phyloP scores from a whole-genome alignment of 2,329 filamentous ascomycete species.

The Penicillium sp. region DNA sequence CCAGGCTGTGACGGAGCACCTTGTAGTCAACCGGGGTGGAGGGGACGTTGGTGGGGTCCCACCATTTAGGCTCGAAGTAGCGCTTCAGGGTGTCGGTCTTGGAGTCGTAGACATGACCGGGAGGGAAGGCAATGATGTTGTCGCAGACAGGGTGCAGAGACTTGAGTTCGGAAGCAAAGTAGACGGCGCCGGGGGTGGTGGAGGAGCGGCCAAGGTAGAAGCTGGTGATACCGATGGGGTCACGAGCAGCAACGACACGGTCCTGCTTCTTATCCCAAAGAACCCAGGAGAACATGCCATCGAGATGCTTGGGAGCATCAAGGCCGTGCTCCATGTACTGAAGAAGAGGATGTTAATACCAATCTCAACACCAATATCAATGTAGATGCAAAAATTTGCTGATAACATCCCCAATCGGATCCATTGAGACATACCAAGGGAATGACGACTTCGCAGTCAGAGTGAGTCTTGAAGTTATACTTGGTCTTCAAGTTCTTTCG shows the following conservation, averaged over 20 bases:
- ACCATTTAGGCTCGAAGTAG: conserved; percentile 93
- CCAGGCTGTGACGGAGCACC: conserved; percentile 77
- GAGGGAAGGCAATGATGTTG: conserved; percentile 90
- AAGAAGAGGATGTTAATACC: conserved; percentile 20
- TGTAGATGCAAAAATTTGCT: no score
- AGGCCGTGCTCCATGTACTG: conserved; percentile 91
- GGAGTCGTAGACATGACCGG: conserved; percentile 95
- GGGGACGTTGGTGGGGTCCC: conserved; percentile 80
- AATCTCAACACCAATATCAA: background rate
- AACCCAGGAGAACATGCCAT: conserved; percentile 99
- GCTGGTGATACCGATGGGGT: conserved; percentile 95
- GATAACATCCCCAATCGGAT: background rate
- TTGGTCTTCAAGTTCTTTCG: conserved; percentile 81
- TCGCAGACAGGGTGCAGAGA: conserved; percentile 92
- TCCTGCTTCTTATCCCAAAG: conserved; percentile 95
- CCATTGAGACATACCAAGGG: conserved; percentile 70
- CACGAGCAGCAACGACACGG: conserved; percentile 88
- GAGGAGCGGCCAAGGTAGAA: conserved; percentile 96
- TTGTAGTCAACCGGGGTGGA: conserved; percentile 81
- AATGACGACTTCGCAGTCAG: conserved; percentile 98
- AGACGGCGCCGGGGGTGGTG: conserved; percentile 79
- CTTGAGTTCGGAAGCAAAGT: conserved; percentile 97
- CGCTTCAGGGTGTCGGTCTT: conserved; percentile 81
- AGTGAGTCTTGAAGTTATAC: conserved; percentile 98
- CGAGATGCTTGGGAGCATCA: conserved; percentile 89